Conservation (phyloP, 2,329 filamentous ascomycete genomes). For the Colletotrichum abscissum region DNA sequence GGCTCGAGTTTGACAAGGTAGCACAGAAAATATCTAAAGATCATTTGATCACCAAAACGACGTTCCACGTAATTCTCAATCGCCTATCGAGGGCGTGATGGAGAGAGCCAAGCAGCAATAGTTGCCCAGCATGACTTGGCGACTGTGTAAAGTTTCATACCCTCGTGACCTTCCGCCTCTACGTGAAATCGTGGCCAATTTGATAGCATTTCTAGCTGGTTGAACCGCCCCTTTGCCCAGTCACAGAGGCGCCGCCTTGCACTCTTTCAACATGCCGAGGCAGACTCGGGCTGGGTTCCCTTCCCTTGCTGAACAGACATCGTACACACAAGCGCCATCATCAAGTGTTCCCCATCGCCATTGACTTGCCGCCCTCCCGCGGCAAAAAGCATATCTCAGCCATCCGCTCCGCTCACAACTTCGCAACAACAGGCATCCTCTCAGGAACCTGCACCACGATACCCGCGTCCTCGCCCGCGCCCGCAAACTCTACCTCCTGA, state of each 20-base stretch:
- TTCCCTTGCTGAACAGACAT: background rate
- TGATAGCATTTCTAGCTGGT: background rate
- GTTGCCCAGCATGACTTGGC: background rate
- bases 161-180: no score
- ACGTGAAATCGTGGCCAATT: background rate
- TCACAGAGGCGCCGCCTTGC: background rate
- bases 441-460: slow-evolving; percentile 48
- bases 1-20: background rate
- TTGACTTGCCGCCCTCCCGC: background rate
- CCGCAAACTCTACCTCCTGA: slow-evolving; percentile 73
- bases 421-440: slow-evolving; percentile 24
- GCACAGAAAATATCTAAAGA: slow-evolving; percentile 18
- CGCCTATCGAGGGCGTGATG: background rate
- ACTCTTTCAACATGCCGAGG: background rate
- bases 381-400: background rate
- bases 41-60: slow-evolving; percentile 14
- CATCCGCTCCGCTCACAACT: slow-evolving; percentile 19
- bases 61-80: background rate
- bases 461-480: slow-evolving; percentile 51
- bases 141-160: background rate
- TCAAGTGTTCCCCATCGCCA: no score
- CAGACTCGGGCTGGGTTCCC: background rate
- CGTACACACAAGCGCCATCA: background rate
- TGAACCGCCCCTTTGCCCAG: background rate
- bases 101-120: background rate